phyloP scores from a whole-genome alignment of 352 stramenopile species.

The Phytopythium boreale region DNA sequence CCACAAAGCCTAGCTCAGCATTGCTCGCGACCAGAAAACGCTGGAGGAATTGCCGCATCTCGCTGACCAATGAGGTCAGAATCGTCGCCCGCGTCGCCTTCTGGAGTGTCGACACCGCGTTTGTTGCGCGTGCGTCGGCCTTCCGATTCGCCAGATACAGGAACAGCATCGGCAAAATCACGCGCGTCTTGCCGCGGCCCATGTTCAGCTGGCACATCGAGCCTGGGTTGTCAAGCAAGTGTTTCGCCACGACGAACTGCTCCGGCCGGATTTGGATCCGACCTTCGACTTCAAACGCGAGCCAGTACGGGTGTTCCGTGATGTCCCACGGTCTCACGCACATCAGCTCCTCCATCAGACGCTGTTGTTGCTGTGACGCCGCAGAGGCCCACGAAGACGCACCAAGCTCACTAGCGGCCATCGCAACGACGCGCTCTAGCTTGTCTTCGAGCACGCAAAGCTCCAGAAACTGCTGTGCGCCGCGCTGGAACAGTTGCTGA shows the following conservation, averaged over 20 bases:
- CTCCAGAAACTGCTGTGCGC: slow-evolving; percentile 35
- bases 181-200: slow-evolving; percentile 84
- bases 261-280: slow-evolving; percentile 77
- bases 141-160: slow-evolving; percentile 48
- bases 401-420: slow-evolving; percentile 1
- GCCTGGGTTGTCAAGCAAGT: slow-evolving; percentile 64
- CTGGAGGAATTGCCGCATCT: slow-evolving; percentile 69
- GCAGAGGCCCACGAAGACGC: slow-evolving; percentile 10
- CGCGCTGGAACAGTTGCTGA: slow-evolving; percentile 18
- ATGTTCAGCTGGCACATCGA: slow-evolving; percentile 87
- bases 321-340: slow-evolving; percentile 46
- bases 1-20: slow-evolving; percentile 40
- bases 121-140: not conserved
- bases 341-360: slow-evolving; percentile 52
- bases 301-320: slow-evolving; percentile 64
- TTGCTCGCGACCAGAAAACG: slow-evolving; percentile 41
- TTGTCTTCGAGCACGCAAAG: slow-evolving; percentile 82
- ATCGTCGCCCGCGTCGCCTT: slow-evolving; percentile 61
- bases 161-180: slow-evolving; percentile 89
- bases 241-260: slow-evolving; percentile 69
- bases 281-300: slow-evolving; percentile 87
- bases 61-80: slow-evolving; percentile 51
- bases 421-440: slow-evolving; percentile 33
- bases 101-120: not conserved
- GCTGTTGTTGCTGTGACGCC: slow-evolving; percentile 5